A percentile compares a stretch with the other conserved stretches of the same genome.
Conservation (phyloP, 495 filamentous ascomycete species). For the Hypoxylon lienhwacheense region DNA sequence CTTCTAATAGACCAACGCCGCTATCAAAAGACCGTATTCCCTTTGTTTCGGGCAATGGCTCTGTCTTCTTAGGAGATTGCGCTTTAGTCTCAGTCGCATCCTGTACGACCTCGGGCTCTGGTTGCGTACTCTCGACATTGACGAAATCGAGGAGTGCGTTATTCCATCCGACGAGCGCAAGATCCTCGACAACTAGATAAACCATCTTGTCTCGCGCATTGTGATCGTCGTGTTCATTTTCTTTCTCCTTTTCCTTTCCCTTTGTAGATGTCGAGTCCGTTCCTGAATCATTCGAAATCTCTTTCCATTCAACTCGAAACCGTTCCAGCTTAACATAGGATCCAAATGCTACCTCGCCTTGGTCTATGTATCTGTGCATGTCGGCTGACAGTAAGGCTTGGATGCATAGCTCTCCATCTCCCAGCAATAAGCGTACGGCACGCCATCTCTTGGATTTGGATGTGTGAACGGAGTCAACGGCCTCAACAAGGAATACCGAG, state of each 20-base stretch:
- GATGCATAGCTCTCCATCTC: slow-evolving; percentile 50
- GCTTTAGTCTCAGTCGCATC: slow-evolving; percentile 8
- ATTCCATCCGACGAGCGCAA: slow-evolving; percentile 47
- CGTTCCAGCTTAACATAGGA: slow-evolving; percentile 45
- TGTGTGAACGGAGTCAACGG: slow-evolving; percentile 37
- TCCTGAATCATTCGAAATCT: neutral
- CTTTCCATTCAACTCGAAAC: slow-evolving; percentile 33
- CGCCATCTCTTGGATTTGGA: slow-evolving; percentile 34
- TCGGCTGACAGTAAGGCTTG: slow-evolving; percentile 46
- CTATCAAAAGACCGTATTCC: slow-evolving; percentile 16
- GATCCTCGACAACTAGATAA: slow-evolving; percentile 45
- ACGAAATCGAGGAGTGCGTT: slow-evolving; percentile 36
- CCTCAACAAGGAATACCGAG: slow-evolving; percentile 51
- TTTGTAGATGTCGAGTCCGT: slow-evolving; percentile 3
- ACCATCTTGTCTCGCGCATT: slow-evolving; percentile 31
- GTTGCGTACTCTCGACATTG: slow-evolving; percentile 14
- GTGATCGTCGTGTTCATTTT: slow-evolving; percentile 12
- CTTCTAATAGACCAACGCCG: slow-evolving; percentile 3
- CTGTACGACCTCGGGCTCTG: neutral
- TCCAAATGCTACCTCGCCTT: slow-evolving; percentile 42
- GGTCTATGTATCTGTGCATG: slow-evolving; percentile 44
- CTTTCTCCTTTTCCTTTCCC: slow-evolving; percentile 30
- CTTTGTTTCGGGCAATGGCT: neutral
- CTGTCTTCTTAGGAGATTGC: neutral
- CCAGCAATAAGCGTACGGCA: slow-evolving; percentile 42